A percentile compares a stretch with the other conserved stretches of the same genome.
Conservation (phyloP, 2,329 filamentous ascomycete genomes). For the Herpotrichia juniperi region DNA sequence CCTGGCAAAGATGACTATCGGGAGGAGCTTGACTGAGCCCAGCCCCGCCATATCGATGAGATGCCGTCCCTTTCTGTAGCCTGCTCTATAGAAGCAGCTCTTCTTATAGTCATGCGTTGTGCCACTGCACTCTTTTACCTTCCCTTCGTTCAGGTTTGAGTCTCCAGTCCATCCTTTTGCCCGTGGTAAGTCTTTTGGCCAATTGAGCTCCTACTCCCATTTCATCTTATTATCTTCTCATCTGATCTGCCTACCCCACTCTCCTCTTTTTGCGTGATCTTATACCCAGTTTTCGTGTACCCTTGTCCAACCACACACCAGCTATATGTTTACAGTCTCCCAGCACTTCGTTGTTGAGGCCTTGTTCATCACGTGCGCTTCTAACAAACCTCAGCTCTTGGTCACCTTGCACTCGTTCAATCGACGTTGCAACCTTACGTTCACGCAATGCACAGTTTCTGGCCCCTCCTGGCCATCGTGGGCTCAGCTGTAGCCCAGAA, state of each 20-base stretch:
- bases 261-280: slow-evolving; percentile 5
- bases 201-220: background rate
- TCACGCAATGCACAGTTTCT: slow-evolving; percentile 37
- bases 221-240: background rate
- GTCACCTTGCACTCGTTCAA: slow-evolving; percentile 32
- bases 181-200: slow-evolving; percentile 32
- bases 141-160: slow-evolving; percentile 24
- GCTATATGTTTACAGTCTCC: slow-evolving; percentile 16
- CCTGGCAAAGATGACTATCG: slow-evolving; percentile 31
- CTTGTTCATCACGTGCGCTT: slow-evolving; percentile 26
- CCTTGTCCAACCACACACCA: slow-evolving; percentile 15
- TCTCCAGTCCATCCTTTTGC: slow-evolving; percentile 31
- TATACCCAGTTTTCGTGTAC: slow-evolving; percentile 13
- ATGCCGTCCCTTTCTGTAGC: slow-evolving; percentile 28
- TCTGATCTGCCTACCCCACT: background rate
- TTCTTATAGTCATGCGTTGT: slow-evolving; percentile 34
- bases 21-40: slow-evolving; percentile 27
- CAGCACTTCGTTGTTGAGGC: slow-evolving; percentile 3
- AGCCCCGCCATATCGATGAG: slow-evolving; percentile 32
- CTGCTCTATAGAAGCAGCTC: slow-evolving; percentile 20
- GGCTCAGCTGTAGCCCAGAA: slow-evolving; percentile 26
- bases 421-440: slow-evolving; percentile 33
- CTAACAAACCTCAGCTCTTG: slow-evolving; percentile 24
- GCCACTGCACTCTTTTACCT: slow-evolving; percentile 19
- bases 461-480: slow-evolving; percentile 30